Evolutionary conservation across 1,284 basidiomycete species (phyloP), one percentile per base, ranked within the genome.

Genomic region (Xerocomus nothofagi): DNA sequence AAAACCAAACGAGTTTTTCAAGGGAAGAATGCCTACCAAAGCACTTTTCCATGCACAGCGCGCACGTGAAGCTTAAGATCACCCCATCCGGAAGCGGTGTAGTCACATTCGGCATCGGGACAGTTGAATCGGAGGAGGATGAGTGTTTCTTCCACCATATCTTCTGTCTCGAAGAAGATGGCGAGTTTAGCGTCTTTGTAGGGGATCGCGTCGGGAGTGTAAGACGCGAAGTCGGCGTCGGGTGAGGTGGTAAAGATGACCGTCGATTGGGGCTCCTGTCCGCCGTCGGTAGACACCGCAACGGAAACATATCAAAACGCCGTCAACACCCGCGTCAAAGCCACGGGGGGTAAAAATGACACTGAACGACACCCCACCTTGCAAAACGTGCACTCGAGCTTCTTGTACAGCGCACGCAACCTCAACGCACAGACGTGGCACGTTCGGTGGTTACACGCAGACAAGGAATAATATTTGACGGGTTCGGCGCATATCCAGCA

Each of bases 401-500:
- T 91, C 73, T 98, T 98, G 78, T 98, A 99, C 50, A 99, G 76
- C 1, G 93, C 93, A 26, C 94, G 75, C 23, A 99, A 72, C n/a
- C 96, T 82, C 42, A 98, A 73, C 1, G 92, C 87, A 65, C 96
- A 99, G 49, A 97, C 86, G 71, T 95, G 91, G 72, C 93, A 96
- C 7, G 90, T 93, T 36, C 88, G 77, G 68, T 99, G 96, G 65
- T 93, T 93, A 73, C 96, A 99, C 43, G 88, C 82, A 8, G 93
- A 88, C 15, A 98, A 72, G 10, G 91, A 85, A 70, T 87, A 95
- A 66, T 92, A 95, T 63, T 89, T 92, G 67, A 98, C 84, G 3
- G 89, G 88, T 65, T 99, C 94, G 1, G 96, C 94, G 63, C 96
- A 99, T 68, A 99, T 98, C 78, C 88, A 96, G 73, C 97, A 99